phyloP scores from a whole-genome alignment of 192 early-diverging fungal genomes.

The Piromyces finnis region DNA sequence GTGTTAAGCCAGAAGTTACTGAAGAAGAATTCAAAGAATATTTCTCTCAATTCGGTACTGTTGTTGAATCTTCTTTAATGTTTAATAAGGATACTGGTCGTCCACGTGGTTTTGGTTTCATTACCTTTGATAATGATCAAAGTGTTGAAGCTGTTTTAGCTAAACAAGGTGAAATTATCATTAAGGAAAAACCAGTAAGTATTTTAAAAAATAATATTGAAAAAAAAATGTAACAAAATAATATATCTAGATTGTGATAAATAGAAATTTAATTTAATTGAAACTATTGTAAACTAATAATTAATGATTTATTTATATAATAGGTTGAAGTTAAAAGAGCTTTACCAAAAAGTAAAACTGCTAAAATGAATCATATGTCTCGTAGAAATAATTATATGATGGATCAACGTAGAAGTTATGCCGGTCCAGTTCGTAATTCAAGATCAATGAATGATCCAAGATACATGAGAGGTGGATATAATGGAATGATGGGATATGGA shows the following conservation, averaged over 20 bases:
- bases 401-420: constrained; percentile 3
- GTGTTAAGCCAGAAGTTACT: constrained; percentile 67
- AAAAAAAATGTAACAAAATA: too few species aligned
- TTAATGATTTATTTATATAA: too few species aligned
- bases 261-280: too few species aligned
- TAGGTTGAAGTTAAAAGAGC: constrained; percentile 56
- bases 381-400: constrained; percentile 8
- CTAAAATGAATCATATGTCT: constrained; percentile 5
- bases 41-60: constrained; percentile 67
- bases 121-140: constrained; percentile 62
- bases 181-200: constrained; percentile 52
- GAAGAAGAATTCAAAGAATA: constrained; percentile 70
- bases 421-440: background rate
- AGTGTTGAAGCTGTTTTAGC: constrained; percentile 61
- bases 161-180: constrained; percentile 33
- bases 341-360: constrained; percentile 37
- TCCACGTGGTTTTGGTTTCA: constrained; percentile 86
- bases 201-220: background rate
- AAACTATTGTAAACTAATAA: too few species aligned
- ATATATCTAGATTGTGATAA: too few species aligned
- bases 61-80: constrained; percentile 74
- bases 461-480: constrained; percentile 4
- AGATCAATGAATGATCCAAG: constrained; percentile 3
- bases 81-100: constrained; percentile 67
- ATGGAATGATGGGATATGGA: constrained; percentile 11